Conservation (phyloP, 2,329 filamentous ascomycete species). For the Phialemonium atrogriseum region DNA sequence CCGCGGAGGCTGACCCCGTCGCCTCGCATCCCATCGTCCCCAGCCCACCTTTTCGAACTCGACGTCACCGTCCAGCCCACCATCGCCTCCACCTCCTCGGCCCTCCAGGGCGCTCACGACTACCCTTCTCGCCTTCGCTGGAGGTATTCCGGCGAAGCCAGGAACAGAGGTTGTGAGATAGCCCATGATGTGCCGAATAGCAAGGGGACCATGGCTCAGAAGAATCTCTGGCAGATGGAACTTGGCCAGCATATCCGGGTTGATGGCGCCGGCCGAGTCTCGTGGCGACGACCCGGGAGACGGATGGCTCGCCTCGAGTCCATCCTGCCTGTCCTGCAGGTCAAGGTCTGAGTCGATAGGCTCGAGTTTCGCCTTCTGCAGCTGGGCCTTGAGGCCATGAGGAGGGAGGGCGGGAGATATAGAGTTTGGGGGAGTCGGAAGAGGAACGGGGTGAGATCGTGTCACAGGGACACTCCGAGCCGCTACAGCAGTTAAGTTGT, state of each 20-base stretch:
- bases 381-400: constrained; percentile 66
- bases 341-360: constrained; percentile 81
- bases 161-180: constrained; percentile 90
- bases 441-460: constrained; percentile 58
- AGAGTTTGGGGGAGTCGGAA: constrained; percentile 91
- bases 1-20: constrained; percentile 53
- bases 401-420: constrained; percentile 83
- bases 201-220: constrained; percentile 79
- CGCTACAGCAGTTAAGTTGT: constrained; percentile 68
- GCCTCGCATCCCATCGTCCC: constrained; percentile 88
- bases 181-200: constrained; percentile 92
- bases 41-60: constrained; percentile 94
- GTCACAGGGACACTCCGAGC: constrained; percentile 56
- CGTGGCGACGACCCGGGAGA: constrained; percentile 42
- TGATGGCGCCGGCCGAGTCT: constrained; percentile 77
- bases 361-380: constrained; percentile 50
- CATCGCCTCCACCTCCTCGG: constrained; percentile 51
- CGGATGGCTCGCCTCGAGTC: too few relatives aligned
- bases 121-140: constrained; percentile 80
- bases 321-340: constrained; percentile 59
- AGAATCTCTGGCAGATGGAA: constrained; percentile 87
- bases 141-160: constrained; percentile 81
- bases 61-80: constrained; percentile 60
- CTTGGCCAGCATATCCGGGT: constrained; percentile 75
- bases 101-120: constrained; percentile 90